Conservation (phyloP, 2,329 filamentous ascomycete genomes). For the Penicillium sp. region DNA sequence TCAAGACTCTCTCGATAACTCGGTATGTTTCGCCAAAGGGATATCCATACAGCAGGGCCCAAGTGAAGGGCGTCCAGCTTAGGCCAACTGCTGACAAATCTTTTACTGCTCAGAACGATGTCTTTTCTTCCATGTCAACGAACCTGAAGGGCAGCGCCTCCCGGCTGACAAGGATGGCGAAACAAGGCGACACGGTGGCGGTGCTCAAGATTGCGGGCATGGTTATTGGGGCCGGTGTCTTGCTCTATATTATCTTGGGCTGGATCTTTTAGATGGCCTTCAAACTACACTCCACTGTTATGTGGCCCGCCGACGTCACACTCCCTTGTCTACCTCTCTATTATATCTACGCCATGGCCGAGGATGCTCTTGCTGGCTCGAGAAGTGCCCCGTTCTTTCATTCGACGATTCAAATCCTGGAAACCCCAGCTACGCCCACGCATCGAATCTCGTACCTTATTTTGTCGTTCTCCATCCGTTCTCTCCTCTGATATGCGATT, state of each 20-base stretch:
- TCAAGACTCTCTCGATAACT: constrained; percentile 84
- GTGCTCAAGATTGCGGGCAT: constrained; percentile 87
- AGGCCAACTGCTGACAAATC: constrained; percentile 3
- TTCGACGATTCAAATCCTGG: background rate
- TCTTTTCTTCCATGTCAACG: constrained; percentile 83
- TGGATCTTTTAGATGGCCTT: constrained; percentile 54
- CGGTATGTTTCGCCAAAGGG: constrained; percentile 56
- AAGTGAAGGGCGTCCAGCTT: background rate
- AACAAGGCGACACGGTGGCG: constrained; percentile 84
- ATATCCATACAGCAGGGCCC: background rate
- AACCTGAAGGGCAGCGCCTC: constrained; percentile 80
- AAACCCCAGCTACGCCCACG: background rate
- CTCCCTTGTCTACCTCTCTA: background rate
- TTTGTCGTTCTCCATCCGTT: background rate
- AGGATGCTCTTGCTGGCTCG: constrained; percentile 21
- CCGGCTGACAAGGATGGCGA: constrained; percentile 85
- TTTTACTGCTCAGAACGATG: constrained; percentile 64
- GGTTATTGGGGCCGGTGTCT: constrained; percentile 67
- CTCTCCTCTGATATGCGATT: background rate
- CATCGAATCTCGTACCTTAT: background rate
- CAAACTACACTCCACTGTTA: background rate
- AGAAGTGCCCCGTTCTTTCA: constrained; percentile 3
- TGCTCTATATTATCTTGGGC: constrained; percentile 71
- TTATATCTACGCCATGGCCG: background rate
- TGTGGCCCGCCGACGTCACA: background rate